phyloP scores from a whole-genome alignment of 2,329 filamentous ascomycete genomes.

The Diaporthe capsici region DNA sequence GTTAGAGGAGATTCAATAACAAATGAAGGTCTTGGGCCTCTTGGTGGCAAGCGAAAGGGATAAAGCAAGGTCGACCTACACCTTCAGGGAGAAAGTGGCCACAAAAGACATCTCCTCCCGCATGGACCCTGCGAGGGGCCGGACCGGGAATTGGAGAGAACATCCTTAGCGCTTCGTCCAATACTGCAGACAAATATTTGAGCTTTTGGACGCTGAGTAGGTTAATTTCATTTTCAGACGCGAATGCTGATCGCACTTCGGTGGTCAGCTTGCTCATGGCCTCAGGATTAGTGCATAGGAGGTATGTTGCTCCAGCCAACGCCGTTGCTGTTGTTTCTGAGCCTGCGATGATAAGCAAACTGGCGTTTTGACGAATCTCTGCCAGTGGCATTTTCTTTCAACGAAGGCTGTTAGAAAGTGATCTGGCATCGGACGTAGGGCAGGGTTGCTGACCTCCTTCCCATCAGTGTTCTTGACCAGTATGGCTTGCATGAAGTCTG shows the following conservation, averaged over 20 bases:
- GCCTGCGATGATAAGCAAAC: slow-evolving; percentile 58
- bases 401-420: not conserved
- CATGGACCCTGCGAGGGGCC: slow-evolving; percentile 44
- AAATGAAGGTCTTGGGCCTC: not conserved
- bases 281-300: slow-evolving; percentile 55
- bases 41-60: not conserved
- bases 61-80: slow-evolving; percentile 47
- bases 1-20: not conserved
- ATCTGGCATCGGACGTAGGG: not conserved
- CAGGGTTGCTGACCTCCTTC: not conserved
- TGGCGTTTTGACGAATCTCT: slow-evolving; percentile 43
- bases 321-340: slow-evolving; percentile 65
- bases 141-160: slow-evolving; percentile 47
- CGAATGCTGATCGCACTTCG: slow-evolving; percentile 57
- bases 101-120: slow-evolving; percentile 49
- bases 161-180: slow-evolving; percentile 50
- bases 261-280: slow-evolving; percentile 53
- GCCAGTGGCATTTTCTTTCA: slow-evolving; percentile 33
- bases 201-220: slow-evolving; percentile 45
- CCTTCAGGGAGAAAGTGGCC: slow-evolving; percentile 49
- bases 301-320: slow-evolving; percentile 54
- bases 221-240: slow-evolving; percentile 49
- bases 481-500: slow-evolving; percentile 35
- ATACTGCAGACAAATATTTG: slow-evolving; percentile 49
- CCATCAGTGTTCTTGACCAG: slow-evolving; percentile 11